Evolutionary conservation across 2,329 filamentous ascomycete genomes (phyloP).

Genomic region (Sporothrix sp.): DNA sequence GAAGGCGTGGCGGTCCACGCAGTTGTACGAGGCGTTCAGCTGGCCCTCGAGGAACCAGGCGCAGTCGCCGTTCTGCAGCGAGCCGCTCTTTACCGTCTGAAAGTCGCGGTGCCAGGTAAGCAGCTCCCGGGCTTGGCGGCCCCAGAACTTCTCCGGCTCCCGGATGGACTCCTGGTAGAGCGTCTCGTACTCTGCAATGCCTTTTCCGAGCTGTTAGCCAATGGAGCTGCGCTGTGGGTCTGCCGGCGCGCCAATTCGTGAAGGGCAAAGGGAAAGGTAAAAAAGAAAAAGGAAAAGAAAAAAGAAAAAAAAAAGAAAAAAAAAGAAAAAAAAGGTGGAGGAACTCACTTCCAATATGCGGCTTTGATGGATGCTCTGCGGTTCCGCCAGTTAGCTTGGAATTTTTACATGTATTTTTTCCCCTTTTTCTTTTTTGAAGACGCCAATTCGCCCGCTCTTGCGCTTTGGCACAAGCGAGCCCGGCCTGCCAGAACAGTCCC

Average conservation of each 20-base stretch:
- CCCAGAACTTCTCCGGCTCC: conserved; percentile 86
- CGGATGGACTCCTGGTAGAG: conserved; percentile 79
- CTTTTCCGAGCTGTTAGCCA: conserved; percentile 30
- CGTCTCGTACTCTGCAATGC: conserved; percentile 56
- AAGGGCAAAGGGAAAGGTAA: background rate
- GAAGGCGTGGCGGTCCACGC: conserved; percentile 91
- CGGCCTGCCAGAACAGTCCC: too few relatives aligned
- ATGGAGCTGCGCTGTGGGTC: background rate
- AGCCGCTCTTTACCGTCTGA: conserved; percentile 73
- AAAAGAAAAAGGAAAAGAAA: background rate
- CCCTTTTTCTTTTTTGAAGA: background rate
- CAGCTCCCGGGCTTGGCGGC: conserved; percentile 71
- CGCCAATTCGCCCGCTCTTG: background rate
- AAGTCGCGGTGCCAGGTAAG: conserved; percentile 89
- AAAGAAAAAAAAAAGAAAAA: background rate
- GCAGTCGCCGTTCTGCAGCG: conserved; percentile 67
- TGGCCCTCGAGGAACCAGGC: conserved; percentile 93
- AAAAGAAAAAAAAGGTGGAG: background rate
- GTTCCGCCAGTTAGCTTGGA: conserved; percentile 25
- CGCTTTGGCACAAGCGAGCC: too few relatives aligned
- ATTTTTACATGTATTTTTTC: background rate
- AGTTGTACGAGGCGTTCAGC: conserved; percentile 95
- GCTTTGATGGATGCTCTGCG: conserved; percentile 59
- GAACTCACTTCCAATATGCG: conserved; percentile 53
- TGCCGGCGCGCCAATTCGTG: background rate